Conservation (phyloP, 495 filamentous ascomycete genomes). For the Tuber calosporum region DNA sequence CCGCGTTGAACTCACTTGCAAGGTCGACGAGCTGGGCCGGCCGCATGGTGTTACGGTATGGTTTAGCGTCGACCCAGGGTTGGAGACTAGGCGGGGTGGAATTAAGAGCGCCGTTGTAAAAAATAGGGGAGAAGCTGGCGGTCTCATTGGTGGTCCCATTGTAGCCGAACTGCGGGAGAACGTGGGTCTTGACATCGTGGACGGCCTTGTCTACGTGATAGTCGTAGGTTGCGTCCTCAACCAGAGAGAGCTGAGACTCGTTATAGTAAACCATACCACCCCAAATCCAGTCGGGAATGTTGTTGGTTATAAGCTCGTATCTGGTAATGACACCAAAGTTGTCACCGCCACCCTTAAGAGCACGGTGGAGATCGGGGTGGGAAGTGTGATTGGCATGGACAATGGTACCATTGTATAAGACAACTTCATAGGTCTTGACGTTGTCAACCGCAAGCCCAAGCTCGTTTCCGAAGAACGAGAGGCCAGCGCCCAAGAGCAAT, state of each 20-base stretch:
- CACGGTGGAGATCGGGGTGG: conserved; percentile 49
- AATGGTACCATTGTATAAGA: conserved; percentile 43
- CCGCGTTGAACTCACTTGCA: neutral
- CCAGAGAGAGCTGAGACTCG: neutral
- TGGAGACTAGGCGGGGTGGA: neutral
- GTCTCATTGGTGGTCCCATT: neutral
- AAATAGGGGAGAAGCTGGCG: neutral
- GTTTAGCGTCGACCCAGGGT: neutral
- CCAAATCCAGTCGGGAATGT: neutral
- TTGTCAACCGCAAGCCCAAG: conserved; percentile 51
- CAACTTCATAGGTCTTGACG: conserved; percentile 50
- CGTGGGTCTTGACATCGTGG: conserved; percentile 12
- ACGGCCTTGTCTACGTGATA: neutral
- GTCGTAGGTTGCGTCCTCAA: neutral
- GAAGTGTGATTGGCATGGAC: conserved; percentile 40
- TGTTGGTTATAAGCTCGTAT: conserved; percentile 47
- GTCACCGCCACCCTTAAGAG: conserved; percentile 52
- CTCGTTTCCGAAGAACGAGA: conserved; percentile 48
- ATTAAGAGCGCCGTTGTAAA: neutral
- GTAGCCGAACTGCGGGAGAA: conserved; percentile 10
- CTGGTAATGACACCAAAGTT: conserved; percentile 59
- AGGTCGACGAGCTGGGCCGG: neutral
- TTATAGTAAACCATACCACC: neutral
- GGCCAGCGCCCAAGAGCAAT: conserved; percentile 52
- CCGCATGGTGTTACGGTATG: neutral